These are phyloP conservation scores for Blastomyces emzantsi DNA, from an alignment of 2,329 filamentous ascomycete genomes.

Conservation along the genomic window DNA sequence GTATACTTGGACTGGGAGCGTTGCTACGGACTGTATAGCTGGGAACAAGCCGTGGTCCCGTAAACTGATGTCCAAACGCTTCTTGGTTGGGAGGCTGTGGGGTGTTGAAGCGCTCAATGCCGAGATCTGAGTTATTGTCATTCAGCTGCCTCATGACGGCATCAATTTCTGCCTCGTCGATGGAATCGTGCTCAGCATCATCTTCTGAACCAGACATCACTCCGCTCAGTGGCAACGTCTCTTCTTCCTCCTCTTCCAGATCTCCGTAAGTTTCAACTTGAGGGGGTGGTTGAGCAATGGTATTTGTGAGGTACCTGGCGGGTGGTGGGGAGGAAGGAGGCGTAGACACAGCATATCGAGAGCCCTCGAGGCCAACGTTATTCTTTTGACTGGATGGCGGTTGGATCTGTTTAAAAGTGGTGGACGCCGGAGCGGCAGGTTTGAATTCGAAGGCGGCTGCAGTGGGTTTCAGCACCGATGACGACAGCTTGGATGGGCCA, in stretches of 20 bases:
- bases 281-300: slow-evolving; percentile 13
- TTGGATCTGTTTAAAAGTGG: slow-evolving; percentile 15
- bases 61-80: slow-evolving; percentile 6
- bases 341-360: slow-evolving; percentile 28
- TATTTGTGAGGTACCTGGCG: slow-evolving; percentile 7
- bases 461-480: slow-evolving; percentile 13
- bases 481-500: not conserved
- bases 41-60: slow-evolving; percentile 13
- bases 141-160: slow-evolving; percentile 84
- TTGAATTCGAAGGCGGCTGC: slow-evolving; percentile 58
- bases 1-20: slow-evolving; percentile 64
- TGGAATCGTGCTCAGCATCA: slow-evolving; percentile 26
- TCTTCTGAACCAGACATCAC: slow-evolving; percentile 10
- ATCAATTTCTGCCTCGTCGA: slow-evolving; percentile 65
- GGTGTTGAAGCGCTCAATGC: slow-evolving; percentile 54
- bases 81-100: slow-evolving; percentile 18
- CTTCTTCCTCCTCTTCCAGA: slow-evolving; percentile 7
- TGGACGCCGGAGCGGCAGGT: slow-evolving; percentile 18
- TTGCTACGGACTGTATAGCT: slow-evolving; percentile 48
- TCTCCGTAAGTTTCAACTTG: slow-evolving; percentile 4
- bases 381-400: slow-evolving; percentile 11
- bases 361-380: slow-evolving; percentile 26
- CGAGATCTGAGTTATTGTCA: slow-evolving; percentile 61
- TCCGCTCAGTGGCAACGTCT: slow-evolving; percentile 6
- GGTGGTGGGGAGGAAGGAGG: slow-evolving; percentile 18